These are phyloP conservation scores for Rheum nobile DNA, from an alignment of 148 eudicot genomes.

Conservation along the genomic window DNA sequence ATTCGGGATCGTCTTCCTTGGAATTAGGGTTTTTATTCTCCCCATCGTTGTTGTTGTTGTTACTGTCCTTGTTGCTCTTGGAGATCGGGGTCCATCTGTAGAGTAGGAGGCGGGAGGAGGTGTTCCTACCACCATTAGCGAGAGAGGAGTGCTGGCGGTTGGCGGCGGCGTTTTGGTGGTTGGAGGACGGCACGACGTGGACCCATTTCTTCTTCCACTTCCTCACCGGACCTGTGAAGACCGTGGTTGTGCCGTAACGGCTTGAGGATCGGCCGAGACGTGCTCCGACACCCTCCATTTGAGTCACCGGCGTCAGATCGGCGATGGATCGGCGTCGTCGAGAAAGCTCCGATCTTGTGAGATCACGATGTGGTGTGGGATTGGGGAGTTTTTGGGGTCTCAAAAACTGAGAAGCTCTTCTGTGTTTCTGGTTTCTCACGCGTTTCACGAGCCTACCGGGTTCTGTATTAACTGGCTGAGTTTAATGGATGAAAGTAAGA, in stretches of 20 bases:
- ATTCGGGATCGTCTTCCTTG: slow-evolving; percentile 11
- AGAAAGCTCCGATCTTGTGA: not conserved
- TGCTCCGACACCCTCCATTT: slow-evolving; percentile 86
- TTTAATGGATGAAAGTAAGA: too few relatives aligned
- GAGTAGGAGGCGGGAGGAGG: slow-evolving; percentile 43
- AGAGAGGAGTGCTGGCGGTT: not conserved
- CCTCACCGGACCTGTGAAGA: slow-evolving; percentile 78
- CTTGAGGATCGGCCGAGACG: slow-evolving; percentile 78
- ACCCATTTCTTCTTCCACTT: slow-evolving; percentile 94
- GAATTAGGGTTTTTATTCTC: slow-evolving; percentile 5
- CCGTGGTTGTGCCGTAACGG: slow-evolving; percentile 59
- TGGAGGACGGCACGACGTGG: slow-evolving; percentile 33
- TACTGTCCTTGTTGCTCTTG: slow-evolving; percentile 22
- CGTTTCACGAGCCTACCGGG: not conserved
- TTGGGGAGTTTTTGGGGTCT: not conserved
- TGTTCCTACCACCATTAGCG: slow-evolving; percentile 14
- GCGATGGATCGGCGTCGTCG: not conserved
- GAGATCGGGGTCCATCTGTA: slow-evolving; percentile 69
- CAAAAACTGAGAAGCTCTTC: not conserved
- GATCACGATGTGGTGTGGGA: not conserved
- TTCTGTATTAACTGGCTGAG: not conserved
- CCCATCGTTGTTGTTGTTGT: slow-evolving; percentile 6
- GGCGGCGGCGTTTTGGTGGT: slow-evolving; percentile 9
- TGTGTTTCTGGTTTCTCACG: not conserved
- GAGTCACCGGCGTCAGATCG: slow-evolving; percentile 12